Base-by-base conservation (phyloP, 2,329 filamentous ascomycete species). In the Alternaria tenuissima region DNA sequence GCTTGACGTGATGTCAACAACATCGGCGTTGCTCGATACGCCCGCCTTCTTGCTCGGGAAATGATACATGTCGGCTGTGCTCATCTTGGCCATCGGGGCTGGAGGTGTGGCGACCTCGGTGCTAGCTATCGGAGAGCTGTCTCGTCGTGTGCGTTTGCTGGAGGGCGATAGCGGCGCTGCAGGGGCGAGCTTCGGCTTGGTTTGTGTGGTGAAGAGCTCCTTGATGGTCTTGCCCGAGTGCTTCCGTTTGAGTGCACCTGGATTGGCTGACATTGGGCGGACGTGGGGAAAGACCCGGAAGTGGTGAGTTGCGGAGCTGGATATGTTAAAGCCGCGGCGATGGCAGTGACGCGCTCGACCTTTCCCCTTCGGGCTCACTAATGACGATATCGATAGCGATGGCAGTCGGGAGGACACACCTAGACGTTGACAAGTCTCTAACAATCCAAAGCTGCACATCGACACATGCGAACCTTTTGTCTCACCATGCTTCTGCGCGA, bases 231-330 rank as follows among this genome's bases (percentile, higher is more conserved):
- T 72, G 52, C 60, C 68, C 61, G 75, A 68, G 64, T 77, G 75
- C 71, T 78, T 78, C 44, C 76, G 73, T 73, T 78, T 78, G 61
- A 74, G 67, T 54, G 73, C 68, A 61, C 67, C 68, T 55, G 71
- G 34, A 61, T 67, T 69, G 58, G 65, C 63, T 65, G 75, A 77
- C 75, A 77, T 77, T 76, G 73, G 71, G 59, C 48, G 55, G 54
- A 54, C 42, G 63, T 60, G 44, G 47, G 44, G 62, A 51, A 47
- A 54, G 60, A 12, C 46, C 32, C 62, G 36, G 34, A 52, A 41
- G 22, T 52, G 47, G 22, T 46, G 43, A 56, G 39, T 54, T 62
- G 57, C 60, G 61, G 63, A 68, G 64, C 60, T 65, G 51, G 66
- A 49, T 51, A 63, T 53, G 61, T 57, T 61, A 51, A 53, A 61